phyloP scores from a whole-genome alignment of 345 rosid genomes.

The Dipteronia dyeriana region DNA sequence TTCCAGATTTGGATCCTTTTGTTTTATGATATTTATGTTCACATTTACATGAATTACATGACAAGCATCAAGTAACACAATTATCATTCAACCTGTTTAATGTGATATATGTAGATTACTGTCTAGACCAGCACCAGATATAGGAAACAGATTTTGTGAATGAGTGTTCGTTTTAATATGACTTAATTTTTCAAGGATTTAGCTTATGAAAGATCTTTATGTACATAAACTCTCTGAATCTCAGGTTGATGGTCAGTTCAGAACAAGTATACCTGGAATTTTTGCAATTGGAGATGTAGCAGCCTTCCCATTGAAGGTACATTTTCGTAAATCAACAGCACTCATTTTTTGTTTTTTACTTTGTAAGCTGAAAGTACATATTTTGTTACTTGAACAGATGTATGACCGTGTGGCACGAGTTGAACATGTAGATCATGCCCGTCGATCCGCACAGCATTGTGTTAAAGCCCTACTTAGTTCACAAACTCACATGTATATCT shows the following conservation, averaged over 20 bases:
- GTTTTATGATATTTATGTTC: neutral
- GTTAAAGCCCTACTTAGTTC: constrained; percentile 70
- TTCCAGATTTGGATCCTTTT: neutral
- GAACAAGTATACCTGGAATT: constrained; percentile 83
- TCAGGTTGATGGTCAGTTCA: constrained; percentile 85
- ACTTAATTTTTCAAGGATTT: neutral
- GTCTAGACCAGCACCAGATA: neutral
- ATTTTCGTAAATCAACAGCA: constrained; percentile 23
- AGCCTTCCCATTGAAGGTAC: constrained; percentile 92
- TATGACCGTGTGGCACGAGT: constrained; percentile 81
- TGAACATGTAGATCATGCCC: constrained; percentile 96
- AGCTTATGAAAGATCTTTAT: neutral
- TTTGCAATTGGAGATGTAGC: constrained; percentile 98
- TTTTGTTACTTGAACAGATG: constrained; percentile 50
- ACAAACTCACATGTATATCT: constrained; percentile 65
- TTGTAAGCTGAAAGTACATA: constrained; percentile 16
- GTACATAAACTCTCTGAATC: constrained; percentile 18
- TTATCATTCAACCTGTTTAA: neutral
- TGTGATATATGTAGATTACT: neutral
- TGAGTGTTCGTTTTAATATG: neutral
- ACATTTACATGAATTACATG: neutral
- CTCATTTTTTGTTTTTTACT: neutral
- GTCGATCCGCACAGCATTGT: constrained; percentile 90
- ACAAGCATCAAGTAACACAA: neutral
- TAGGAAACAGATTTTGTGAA: neutral